These are phyloP conservation scores for Paecilomyces sp. DNA, from an alignment of 2,329 filamentous ascomycete genomes.

Conservation along the genomic window DNA sequence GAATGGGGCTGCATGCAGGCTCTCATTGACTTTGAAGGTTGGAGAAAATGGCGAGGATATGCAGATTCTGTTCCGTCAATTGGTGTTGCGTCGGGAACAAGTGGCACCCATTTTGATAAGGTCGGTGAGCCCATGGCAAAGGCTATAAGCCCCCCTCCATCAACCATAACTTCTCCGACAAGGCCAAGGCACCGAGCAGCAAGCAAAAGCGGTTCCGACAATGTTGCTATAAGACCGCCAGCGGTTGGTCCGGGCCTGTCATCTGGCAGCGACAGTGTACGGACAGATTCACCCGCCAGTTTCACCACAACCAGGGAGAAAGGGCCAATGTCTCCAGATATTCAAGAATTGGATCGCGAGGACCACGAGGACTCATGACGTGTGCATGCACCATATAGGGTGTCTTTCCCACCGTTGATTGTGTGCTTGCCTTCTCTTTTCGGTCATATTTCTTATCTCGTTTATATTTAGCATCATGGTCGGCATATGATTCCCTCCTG, in stretches of 20 bases:
- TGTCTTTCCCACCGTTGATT: not conserved
- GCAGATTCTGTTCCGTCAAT: conserved; percentile 20
- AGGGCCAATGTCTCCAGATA: not conserved
- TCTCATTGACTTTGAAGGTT: conserved; percentile 95
- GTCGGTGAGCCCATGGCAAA: conserved; percentile 4
- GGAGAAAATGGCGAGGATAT: conserved; percentile 94
- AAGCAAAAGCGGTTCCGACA: not conserved
- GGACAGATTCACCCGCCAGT: conserved; percentile 18
- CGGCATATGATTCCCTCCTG: not conserved
- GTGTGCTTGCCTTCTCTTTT: not conserved
- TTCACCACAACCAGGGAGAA: conserved; percentile 5
- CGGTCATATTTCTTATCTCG: not conserved
- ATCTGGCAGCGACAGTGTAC: conserved; percentile 18
- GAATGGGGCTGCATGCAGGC: conserved; percentile 99
- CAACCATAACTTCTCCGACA: not conserved
- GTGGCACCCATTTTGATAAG: conserved; percentile 12
- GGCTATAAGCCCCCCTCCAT: not conserved
- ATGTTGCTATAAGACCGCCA: conserved; percentile 6
- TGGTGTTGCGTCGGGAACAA: conserved; percentile 7
- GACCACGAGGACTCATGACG: not conserved
- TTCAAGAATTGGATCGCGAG: not conserved
- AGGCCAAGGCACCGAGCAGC: not conserved
- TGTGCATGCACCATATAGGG: not conserved
- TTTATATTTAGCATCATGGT: not conserved
- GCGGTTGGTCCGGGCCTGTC: conserved; percentile 15